These are phyloP conservation scores for Eucalyptus shirleyi DNA, from an alignment of 345 rosid genomes.

Conservation along the genomic window DNA sequence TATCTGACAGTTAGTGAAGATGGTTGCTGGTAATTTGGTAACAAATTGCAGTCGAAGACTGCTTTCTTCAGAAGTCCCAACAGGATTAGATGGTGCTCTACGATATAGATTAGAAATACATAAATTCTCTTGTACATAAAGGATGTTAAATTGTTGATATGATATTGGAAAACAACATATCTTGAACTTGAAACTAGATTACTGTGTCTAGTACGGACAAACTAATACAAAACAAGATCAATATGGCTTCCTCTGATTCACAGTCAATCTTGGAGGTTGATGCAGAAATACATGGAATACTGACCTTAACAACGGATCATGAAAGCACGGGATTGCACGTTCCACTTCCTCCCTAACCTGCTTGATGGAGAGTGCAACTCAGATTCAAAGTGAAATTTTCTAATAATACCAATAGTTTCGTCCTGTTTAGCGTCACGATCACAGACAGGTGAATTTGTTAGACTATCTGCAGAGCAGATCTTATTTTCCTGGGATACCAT, in stretches of 20 bases:
- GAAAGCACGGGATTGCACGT: neutral
- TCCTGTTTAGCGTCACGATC: neutral
- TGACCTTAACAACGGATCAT: neutral
- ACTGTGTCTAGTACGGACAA: neutral
- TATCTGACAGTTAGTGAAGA: constrained; percentile 13
- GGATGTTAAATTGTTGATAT: neutral
- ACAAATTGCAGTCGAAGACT: constrained; percentile 15
- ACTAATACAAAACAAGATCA: neutral
- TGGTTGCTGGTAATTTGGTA: neutral
- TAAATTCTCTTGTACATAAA: neutral
- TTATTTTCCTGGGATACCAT: neutral
- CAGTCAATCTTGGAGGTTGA: neutral
- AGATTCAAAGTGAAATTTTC: neutral
- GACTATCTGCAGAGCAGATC: neutral
- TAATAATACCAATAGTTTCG: neutral
- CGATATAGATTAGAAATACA: neutral
- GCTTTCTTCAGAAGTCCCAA: neutral
- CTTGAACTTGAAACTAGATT: neutral
- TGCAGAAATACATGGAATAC: neutral
- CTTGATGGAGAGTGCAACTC: neutral
- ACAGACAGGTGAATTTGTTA: neutral
- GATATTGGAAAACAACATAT: neutral
- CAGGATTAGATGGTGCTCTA: neutral
- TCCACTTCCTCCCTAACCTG: constrained; percentile 4
- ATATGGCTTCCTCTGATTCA: neutral